A percentile compares a stretch with the other conserved stretches of the same genome.
Evolutionary conservation across 75 land plant genomes (phyloP).

Genomic region (Picea sitchensis): DNA sequence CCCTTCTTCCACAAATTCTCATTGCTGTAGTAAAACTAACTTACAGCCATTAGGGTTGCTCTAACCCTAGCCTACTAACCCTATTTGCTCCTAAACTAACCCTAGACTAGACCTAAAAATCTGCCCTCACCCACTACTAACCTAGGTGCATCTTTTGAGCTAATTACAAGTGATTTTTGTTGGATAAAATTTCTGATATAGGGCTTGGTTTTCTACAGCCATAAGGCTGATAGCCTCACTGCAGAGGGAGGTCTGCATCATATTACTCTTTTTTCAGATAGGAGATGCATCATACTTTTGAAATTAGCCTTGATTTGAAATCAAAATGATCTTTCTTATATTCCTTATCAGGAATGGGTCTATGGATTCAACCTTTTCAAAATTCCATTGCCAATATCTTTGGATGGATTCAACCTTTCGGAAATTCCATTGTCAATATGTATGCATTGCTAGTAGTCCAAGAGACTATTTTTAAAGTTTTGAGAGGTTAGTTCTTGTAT

Average conservation of each 20-base stretch:
- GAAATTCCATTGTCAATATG: not conserved
- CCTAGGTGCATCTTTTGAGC: too few species aligned
- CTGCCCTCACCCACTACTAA: too few species aligned
- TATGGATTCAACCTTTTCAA: not conserved
- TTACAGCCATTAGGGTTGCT: too few species aligned
- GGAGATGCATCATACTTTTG: not conserved
- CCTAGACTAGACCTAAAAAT: too few species aligned
- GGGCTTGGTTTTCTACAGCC: too few species aligned
- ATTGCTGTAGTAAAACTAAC: too few species aligned
- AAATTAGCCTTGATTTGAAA: not conserved
- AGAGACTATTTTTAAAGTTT: not conserved
- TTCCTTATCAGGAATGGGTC: not conserved
- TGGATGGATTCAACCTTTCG: not conserved
- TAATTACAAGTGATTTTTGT: too few species aligned
- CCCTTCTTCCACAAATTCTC: too few species aligned
- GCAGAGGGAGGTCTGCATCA: not conserved
- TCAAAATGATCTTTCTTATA: not conserved
- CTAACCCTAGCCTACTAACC: too few species aligned
- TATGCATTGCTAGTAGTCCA: not conserved
- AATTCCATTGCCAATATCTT: not conserved
- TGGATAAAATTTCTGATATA: too few species aligned
- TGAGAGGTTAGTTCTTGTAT: not conserved
- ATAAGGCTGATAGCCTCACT: not conserved
- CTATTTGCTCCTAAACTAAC: too few species aligned
- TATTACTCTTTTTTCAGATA: not conserved